Base-by-base conservation (phyloP, 2,329 filamentous ascomycete species). In the Cladosporium sphaerospermum region DNA sequence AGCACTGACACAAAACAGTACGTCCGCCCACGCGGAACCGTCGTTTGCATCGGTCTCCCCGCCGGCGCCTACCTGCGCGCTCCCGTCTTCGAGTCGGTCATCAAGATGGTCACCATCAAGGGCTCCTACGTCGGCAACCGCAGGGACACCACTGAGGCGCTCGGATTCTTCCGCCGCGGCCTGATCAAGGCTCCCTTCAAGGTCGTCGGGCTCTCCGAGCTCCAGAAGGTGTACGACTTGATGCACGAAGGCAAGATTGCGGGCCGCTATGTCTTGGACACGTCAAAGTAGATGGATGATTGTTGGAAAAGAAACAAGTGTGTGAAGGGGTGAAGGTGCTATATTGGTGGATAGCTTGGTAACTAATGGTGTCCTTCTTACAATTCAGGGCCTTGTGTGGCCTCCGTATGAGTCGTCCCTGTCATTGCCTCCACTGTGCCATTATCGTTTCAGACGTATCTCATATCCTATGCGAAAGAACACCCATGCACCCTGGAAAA, bases 91-190 rank as follows among this genome's bases (percentile, higher is more conserved):
- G 85, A 91, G 67, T 89, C 86, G 6, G 92, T 96, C 57, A 78
- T 92, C 67, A 79, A 85, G 74, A 96, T 96, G 89, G 92, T 96
- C 75, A 84, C 73, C 64, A 96, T 97, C 78, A 88, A 88, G 77
- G 91, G 91, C 56, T 89, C 84, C 63, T 96, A 96, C 69, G 92
- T 97, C 61, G 92, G 92, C 54, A 96, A 95, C 77, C 82, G 92
- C 61, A 84, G 86, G 68, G 92, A 97, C 69, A 86, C 84, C 1
- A 81, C 84, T 50, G 92, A 97, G 76, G 91, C 92, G 2, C 78
- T 97, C 57, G 91, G 96, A 61, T 96, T 96, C 76, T 96, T 82
- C 78, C 75, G 80, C 54, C 80, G 86, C 18, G 92, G 92, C 13
- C 74, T 95, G 59, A 91, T 97, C 79, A 86, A 89, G 67, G 84